A percentile compares a stretch with the other conserved stretches of the same genome.
Evolutionary conservation across 441 rosid species (phyloP).

Genomic region (Erodium trifolium): DNA sequence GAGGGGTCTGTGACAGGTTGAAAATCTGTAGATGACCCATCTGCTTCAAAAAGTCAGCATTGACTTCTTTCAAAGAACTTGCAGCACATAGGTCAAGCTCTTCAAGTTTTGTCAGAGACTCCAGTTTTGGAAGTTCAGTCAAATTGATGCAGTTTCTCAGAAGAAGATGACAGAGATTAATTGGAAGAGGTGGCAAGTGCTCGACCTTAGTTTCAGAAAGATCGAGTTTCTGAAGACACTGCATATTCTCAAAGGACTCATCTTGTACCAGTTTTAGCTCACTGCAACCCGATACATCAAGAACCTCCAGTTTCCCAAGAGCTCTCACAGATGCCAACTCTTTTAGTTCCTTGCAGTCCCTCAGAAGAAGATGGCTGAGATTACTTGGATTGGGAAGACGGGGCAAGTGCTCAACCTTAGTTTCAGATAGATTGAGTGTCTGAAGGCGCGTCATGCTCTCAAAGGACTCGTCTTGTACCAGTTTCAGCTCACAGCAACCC

Average conservation of each 20-base stretch:
- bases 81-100: slow-evolving; percentile 25
- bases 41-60: slow-evolving; percentile 9
- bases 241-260: slow-evolving; percentile 31
- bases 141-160: slow-evolving; percentile 26
- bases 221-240: slow-evolving; percentile 28
- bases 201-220: slow-evolving; percentile 35
- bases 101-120: slow-evolving; percentile 12
- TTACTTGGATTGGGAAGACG: slow-evolving; percentile 18
- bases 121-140: slow-evolving; percentile 18
- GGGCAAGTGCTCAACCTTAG: slow-evolving; percentile 26
- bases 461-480: slow-evolving; percentile 26
- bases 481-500: slow-evolving; percentile 25
- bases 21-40: slow-evolving; percentile 21
- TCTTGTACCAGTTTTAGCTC: slow-evolving; percentile 19
- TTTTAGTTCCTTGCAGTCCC: slow-evolving; percentile 26
- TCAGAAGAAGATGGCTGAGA: slow-evolving; percentile 21
- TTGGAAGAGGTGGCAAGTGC: slow-evolving; percentile 25
- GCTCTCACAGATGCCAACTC: slow-evolving; percentile 4
- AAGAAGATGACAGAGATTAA: slow-evolving; percentile 22
- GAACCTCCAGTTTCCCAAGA: slow-evolving; percentile 22
- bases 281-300: slow-evolving; percentile 29
- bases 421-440: slow-evolving; percentile 37
- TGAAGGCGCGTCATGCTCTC: slow-evolving; percentile 27
- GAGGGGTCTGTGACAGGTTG: slow-evolving; percentile 17
- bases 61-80: slow-evolving; percentile 13